These are phyloP conservation scores for Kazachstania sp. DNA, from an alignment of 1,139 yeast species.

Conservation along the genomic window DNA sequence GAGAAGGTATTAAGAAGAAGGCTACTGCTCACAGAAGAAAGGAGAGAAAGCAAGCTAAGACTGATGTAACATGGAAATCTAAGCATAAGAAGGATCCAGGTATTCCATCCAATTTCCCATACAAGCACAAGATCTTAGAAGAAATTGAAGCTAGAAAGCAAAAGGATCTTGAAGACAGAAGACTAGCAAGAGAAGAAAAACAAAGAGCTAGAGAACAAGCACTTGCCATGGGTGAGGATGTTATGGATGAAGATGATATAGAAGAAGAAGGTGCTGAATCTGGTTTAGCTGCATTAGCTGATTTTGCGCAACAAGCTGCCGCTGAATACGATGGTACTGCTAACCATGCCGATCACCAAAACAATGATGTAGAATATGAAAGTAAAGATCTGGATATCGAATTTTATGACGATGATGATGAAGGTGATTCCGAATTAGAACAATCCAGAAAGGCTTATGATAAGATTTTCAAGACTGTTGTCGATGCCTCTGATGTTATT, in stretches of 20 bases:
- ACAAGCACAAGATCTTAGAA: constrained; percentile 70
- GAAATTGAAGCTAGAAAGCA: constrained; percentile 73
- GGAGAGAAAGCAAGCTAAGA: constrained; percentile 71
- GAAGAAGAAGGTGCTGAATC: constrained; percentile 38
- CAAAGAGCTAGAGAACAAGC: constrained; percentile 42
- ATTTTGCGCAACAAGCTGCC: constrained; percentile 83
- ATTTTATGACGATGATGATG: constrained; percentile 36
- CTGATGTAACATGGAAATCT: constrained; percentile 89
- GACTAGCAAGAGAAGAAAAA: constrained; percentile 36
- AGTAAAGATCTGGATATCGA: constrained; percentile 46
- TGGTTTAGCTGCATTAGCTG: constrained; percentile 79
- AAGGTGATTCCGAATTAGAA: constrained; percentile 48
- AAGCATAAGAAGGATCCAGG: constrained; percentile 45
- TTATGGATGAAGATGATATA: constrained; percentile 38
- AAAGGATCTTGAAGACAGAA: constrained; percentile 53
- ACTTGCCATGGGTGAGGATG: constrained; percentile 36
- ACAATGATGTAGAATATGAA: constrained; percentile 37
- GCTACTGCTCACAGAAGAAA: constrained; percentile 88
- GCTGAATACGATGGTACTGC: constrained; percentile 43
- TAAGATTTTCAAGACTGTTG: constrained; percentile 72
- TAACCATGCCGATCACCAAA: constrained; percentile 24
- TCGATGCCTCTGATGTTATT: constrained; percentile 83
- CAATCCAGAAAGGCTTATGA: constrained; percentile 90
- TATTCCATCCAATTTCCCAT: constrained; percentile 90
- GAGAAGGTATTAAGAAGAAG: constrained; percentile 93